A percentile compares a stretch with the other conserved stretches of the same genome.
Conservation (phyloP, 1,139 yeast genomes). For the Zygosaccharomyces sapae region DNA sequence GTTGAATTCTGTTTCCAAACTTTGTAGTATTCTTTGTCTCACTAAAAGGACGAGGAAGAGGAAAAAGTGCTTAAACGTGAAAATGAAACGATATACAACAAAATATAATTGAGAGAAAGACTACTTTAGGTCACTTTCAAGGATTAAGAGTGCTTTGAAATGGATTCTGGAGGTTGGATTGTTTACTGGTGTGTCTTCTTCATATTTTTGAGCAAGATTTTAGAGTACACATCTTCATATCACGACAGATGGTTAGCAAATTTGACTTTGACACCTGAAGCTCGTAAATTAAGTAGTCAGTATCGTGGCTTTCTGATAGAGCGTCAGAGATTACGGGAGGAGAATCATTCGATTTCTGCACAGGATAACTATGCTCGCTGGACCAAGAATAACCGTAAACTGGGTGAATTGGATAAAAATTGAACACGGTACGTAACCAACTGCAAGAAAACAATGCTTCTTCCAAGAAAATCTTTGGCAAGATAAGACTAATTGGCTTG, state of each 20-base stretch:
- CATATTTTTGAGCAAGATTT: conserved; percentile 24
- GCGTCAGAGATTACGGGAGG: conserved; percentile 46
- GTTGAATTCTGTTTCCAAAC: too few relatives aligned
- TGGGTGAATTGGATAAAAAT: conserved; percentile 56
- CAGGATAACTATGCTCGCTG: conserved; percentile 94
- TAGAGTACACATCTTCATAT: conserved; percentile 23
- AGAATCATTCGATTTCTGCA: conserved; percentile 65
- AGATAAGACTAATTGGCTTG: conserved; percentile 35
- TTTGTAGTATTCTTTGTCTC: background rate
- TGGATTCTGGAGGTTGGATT: conserved; percentile 23
- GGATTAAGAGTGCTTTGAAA: background rate
- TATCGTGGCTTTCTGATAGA: conserved; percentile 44
- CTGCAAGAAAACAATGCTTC: conserved; percentile 58
- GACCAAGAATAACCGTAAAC: conserved; percentile 82
- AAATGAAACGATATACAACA: background rate
- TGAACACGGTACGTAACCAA: conserved; percentile 43
- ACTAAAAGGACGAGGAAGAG: background rate
- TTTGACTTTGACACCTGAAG: conserved; percentile 17
- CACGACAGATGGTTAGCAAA: conserved; percentile 30
- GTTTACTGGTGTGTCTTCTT: conserved; percentile 28
- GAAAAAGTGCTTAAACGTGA: background rate
- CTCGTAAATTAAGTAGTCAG: conserved; percentile 24
- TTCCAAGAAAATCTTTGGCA: conserved; percentile 47
- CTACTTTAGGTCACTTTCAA: background rate
- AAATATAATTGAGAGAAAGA: background rate